Evolutionary conservation across 129 eudicot species (phyloP).

Genomic region (Saussurea involucrata): DNA sequence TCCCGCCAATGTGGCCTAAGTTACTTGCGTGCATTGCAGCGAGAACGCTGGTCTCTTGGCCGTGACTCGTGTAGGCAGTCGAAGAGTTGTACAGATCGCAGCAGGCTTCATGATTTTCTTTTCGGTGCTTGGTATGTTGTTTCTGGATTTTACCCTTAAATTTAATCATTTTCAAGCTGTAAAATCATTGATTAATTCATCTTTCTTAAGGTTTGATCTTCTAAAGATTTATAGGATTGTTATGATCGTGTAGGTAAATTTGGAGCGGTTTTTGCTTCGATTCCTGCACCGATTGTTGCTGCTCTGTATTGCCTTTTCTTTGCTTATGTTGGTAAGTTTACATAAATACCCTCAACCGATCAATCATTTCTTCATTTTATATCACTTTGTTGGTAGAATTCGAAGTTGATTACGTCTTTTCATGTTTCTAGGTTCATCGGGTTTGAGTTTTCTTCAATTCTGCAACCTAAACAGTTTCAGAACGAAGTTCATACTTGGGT

Average conservation of each 20-base stretch:
- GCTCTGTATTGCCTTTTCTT: slow-evolving; percentile 61
- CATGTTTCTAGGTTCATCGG: slow-evolving; percentile 50
- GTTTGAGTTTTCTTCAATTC: slow-evolving; percentile 71
- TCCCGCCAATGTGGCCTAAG: not conserved
- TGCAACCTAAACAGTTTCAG: slow-evolving; percentile 78
- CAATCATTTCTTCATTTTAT: not conserved
- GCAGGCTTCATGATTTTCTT: slow-evolving; percentile 78
- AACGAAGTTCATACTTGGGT: slow-evolving; percentile 66
- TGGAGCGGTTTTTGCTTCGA: slow-evolving; percentile 59
- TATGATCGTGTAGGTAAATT: slow-evolving; percentile 41
- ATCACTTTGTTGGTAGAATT: not conserved
- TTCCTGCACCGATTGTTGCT: slow-evolving; percentile 55
- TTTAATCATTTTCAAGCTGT: not conserved
- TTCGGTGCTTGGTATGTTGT: slow-evolving; percentile 51
- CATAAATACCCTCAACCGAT: not conserved
- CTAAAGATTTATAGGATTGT: not conserved
- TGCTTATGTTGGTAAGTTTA: slow-evolving; percentile 51
- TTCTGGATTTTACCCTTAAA: not conserved
- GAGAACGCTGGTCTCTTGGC: slow-evolving; percentile 83
- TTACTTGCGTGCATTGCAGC: slow-evolving; percentile 27
- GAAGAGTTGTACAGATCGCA: slow-evolving; percentile 76
- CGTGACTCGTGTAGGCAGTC: slow-evolving; percentile 73
- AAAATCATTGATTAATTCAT: not conserved
- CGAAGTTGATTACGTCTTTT: slow-evolving; percentile 8
- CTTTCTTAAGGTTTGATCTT: not conserved